Evolutionary conservation across 1,284 basidiomycete genomes (phyloP), one percentile per base, ranked within the genome.

Genomic region (Puccinia hordei): DNA sequence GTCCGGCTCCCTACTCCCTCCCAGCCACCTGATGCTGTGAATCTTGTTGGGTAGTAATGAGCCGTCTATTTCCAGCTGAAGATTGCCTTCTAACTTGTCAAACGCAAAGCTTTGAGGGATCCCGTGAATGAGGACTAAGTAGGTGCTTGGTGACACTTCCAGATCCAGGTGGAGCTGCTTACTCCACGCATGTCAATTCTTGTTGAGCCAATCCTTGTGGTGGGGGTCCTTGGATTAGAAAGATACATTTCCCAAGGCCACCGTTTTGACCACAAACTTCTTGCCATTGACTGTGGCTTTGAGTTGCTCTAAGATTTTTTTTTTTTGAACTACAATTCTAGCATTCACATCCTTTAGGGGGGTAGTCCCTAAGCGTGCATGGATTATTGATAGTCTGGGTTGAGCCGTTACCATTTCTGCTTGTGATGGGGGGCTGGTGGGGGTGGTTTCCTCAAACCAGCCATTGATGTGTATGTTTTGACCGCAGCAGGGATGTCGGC

Each of bases 91-190:
- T 2, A 8, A 2, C 22, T 71, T 35, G 22, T 17, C 19, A 1
- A 71, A 5, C 19, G 49, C 35, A 22, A 30, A 49, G 24, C 12
- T 22, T 12, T 2, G 2, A 27, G 68, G 68, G 68, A 71, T 44
- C 2, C 68, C 49, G 17, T 71, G 68, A 10, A 33, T 24, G 9
- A 71, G 17, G 2, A 71, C 44, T 27, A 9, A 24, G 22, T n/a
- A 30, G 2, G 27, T 49, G 33, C 44, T 71, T 24, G 44, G 41
- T 19, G 68, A 49, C 6, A 44, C 68, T 51, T 51, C 68, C 3
- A 71, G 44, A 51, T 71, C 68, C 10, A 4, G 19, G 49, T 71
- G 68, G 41, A 71, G 3, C n/a, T 71, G 44, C 27, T 71, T 49
- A 22, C 41, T 49, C 68, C 68, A 71, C 24, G 10, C 22, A 24